These are phyloP conservation scores for Tolypocladium album DNA, from an alignment of 2,329 filamentous ascomycete species.

Conservation along the genomic window DNA sequence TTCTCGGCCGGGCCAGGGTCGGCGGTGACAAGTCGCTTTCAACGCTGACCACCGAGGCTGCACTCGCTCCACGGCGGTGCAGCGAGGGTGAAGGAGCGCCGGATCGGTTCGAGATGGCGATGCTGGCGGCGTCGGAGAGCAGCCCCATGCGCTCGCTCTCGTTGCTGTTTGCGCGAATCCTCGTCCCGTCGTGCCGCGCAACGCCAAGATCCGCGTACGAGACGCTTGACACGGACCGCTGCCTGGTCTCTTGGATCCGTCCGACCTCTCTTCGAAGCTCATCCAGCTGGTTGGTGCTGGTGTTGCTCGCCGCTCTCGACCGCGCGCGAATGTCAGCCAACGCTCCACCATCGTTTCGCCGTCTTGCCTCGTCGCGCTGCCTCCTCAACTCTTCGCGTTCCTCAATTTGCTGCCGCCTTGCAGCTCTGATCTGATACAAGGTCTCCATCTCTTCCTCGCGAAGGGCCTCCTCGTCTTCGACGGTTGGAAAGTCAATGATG, in stretches of 20 bases:
- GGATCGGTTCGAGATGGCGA: slow-evolving; percentile 29
- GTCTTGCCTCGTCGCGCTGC: slow-evolving; percentile 60
- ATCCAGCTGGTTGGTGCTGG: slow-evolving; percentile 47
- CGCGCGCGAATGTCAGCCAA: slow-evolving; percentile 56
- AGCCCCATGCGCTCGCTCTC: slow-evolving; percentile 65
- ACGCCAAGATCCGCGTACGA: slow-evolving; percentile 68
- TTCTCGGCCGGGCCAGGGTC: slow-evolving; percentile 23
- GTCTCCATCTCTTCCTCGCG: slow-evolving; percentile 89
- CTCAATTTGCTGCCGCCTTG: slow-evolving; percentile 62
- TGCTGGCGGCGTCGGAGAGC: slow-evolving; percentile 60
- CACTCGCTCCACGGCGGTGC: slow-evolving; percentile 36
- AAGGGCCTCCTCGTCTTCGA: slow-evolving; percentile 65
- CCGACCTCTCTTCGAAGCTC: slow-evolving; percentile 46
- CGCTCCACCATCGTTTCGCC: slow-evolving; percentile 56
- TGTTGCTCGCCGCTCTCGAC: slow-evolving; percentile 32
- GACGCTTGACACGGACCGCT: slow-evolving; percentile 62
- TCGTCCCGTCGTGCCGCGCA: slow-evolving; percentile 65
- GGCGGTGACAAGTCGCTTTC: slow-evolving; percentile 34
- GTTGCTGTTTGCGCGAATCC: slow-evolving; percentile 60
- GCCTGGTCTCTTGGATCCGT: slow-evolving; percentile 46
- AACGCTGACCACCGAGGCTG: slow-evolving; percentile 46
- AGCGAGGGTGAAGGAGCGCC: slow-evolving; percentile 18
- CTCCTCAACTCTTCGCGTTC: slow-evolving; percentile 70
- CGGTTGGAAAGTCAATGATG: slow-evolving; percentile 74
- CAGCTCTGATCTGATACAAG: slow-evolving; percentile 77